phyloP scores from a whole-genome alignment of 495 filamentous ascomycete genomes.

The Lasiosphaeria hispida region DNA sequence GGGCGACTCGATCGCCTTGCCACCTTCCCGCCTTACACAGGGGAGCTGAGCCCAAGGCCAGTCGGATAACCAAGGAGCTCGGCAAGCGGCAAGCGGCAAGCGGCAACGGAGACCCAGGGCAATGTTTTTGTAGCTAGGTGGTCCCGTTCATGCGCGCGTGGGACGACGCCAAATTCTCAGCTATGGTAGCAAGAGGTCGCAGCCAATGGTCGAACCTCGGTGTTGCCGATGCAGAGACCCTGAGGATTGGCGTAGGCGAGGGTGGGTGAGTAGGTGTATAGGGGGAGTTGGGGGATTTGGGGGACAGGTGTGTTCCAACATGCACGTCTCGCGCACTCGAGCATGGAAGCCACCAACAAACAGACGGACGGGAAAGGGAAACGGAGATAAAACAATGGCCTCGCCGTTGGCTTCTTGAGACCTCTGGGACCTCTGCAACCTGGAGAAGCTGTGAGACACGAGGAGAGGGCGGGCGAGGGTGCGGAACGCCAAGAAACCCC shows the following conservation, averaged over 20 bases:
- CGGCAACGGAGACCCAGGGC: not conserved
- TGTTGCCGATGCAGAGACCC: conserved; percentile 11
- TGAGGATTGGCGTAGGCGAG: not conserved
- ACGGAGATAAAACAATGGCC: not conserved
- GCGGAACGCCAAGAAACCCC: too few species aligned
- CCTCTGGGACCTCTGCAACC: too few species aligned
- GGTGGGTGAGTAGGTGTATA: not conserved
- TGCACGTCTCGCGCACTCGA: not conserved
- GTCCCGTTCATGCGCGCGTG: not conserved
- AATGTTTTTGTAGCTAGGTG: conserved; percentile 1
- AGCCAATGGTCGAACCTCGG: not conserved
- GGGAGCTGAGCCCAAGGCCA: conserved; percentile 6
- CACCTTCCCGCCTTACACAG: conserved; percentile 3
- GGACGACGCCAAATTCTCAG: not conserved
- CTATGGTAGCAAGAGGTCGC: not conserved
- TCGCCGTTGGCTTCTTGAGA: too few species aligned
- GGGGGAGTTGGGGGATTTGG: too few species aligned
- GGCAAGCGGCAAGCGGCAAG: not conserved
- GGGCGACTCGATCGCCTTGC: conserved; percentile 17
- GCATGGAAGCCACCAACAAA: conserved; percentile 4
- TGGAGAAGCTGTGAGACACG: too few species aligned
- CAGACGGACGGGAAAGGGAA: not conserved
- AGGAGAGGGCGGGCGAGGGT: too few species aligned
- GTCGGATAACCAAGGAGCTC: not conserved
- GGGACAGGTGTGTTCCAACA: not conserved